Evolutionary conservation across 108 stramenopile species (phyloP), one percentile per base, ranked within the genome.

Genomic region (Bacterosira constricta): DNA sequence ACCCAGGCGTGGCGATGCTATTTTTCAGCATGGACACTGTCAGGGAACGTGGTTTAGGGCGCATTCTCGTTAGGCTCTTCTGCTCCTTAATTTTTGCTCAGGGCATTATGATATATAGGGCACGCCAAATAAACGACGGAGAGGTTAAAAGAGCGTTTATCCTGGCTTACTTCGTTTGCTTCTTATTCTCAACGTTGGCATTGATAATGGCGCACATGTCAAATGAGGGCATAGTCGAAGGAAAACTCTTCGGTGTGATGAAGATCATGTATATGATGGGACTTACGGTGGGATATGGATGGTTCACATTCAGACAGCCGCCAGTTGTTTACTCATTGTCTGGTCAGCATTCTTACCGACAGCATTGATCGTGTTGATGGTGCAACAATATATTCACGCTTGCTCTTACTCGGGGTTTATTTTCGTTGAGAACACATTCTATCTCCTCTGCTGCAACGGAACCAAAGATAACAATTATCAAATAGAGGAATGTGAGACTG

Each of bases 301-400:
- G 84, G 84, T 85, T 85, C 34, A 82, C 81, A 34, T 85, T 85
- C 55, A 82, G 82, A 23, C 84, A 85, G 51, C 84, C 84, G 13
- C 84, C 84, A 0, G 49, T 78, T 30, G 84, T 85, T 0, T 85
- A 82, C 56, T 55, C 73, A 8, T 36, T 72, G 63, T 70, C 73
- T 9, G 63, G 57, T 42, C 71, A 62, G 13, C 49, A 21, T 35
- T 61, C 60, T 42, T 57, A 2, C 2, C 8, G 32, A 35, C 5
- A 41, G 37, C 1, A 20, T 37, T 41, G 36, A 2, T n/a, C 37
- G 11, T 13, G 1, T 23, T 39, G 36, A 18, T 21, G 15, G 20
- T 5, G 17, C 47, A 17, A 18, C 60, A 38, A n/a, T n/a, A n/a
- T n/a, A n/a, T n/a, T n/a, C n/a, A n/a, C n/a, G n/a, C n/a, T n/a